phyloP scores from a whole-genome alignment of 2,329 filamentous ascomycete species.

The Lachnellula hyalina region DNA sequence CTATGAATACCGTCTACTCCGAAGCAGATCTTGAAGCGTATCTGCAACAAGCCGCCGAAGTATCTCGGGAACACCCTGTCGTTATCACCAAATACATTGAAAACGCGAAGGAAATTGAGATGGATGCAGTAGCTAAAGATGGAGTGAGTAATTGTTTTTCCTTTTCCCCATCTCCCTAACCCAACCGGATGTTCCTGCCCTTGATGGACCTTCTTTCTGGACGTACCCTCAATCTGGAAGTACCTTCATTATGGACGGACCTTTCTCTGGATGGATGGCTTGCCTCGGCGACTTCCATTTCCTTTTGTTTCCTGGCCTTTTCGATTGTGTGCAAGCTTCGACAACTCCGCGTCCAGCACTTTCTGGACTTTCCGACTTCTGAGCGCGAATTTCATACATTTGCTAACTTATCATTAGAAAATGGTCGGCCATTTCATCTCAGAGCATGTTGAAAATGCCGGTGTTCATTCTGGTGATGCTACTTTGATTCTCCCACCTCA shows the following conservation, averaged over 20 bases:
- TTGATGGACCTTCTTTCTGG: too few relatives aligned
- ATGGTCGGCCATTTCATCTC: constrained; percentile 96
- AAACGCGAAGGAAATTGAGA: constrained; percentile 98
- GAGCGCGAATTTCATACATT: too few relatives aligned
- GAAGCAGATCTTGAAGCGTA: constrained; percentile 87
- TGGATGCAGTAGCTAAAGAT: constrained; percentile 93
- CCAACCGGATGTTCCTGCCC: too few relatives aligned
- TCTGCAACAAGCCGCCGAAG: constrained; percentile 83
- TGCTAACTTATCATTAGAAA: constrained; percentile 31
- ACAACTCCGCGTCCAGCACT: too few relatives aligned
- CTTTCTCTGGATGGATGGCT: too few relatives aligned
- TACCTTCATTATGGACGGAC: too few relatives aligned
- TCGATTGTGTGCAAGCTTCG: too few relatives aligned
- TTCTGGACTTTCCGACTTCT: too few relatives aligned
- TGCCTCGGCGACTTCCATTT: too few relatives aligned
- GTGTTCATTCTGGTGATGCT: constrained; percentile 96
- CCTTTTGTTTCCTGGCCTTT: too few relatives aligned
- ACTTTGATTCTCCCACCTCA: constrained; percentile 93
- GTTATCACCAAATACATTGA: constrained; percentile 99
- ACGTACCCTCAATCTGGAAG: too few relatives aligned
- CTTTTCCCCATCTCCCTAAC: too few relatives aligned
- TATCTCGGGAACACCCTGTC: constrained; percentile 91
- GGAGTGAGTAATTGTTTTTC: constrained; percentile 39
- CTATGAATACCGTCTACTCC: constrained; percentile 99
- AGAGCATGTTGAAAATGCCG: constrained; percentile 97